These are phyloP conservation scores for Amylocystis lapponica DNA, from an alignment of 768 basidiomycete species.

Conservation along the genomic window DNA sequence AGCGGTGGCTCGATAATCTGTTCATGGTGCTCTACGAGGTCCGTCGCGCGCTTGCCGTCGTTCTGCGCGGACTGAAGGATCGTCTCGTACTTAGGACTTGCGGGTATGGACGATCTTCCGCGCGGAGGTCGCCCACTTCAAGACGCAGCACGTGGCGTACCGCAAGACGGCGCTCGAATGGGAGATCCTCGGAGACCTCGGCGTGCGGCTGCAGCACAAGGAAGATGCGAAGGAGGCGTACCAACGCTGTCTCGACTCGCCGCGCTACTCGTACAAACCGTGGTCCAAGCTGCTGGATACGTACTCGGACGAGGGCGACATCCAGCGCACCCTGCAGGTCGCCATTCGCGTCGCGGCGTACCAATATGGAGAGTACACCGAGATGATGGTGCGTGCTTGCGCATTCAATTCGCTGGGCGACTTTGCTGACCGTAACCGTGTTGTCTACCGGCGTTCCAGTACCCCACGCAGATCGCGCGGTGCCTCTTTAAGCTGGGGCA, in stretches of 20 bases:
- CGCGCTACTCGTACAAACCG: conserved; percentile 84
- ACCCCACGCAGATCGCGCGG: conserved; percentile 85
- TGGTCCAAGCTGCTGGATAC: conserved; percentile 92
- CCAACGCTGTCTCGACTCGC: conserved; percentile 85
- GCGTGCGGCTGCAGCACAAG: conserved; percentile 89
- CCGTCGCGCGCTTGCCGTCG: conserved; percentile 13
- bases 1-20: conserved; percentile 95
- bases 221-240: conserved; percentile 99
- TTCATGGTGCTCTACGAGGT: conserved; percentile 99
- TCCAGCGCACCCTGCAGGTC: conserved; percentile 84
- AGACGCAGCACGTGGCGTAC: conserved; percentile 96
- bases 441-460: no score
- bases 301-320: conserved; percentile 96
- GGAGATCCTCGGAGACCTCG: conserved; percentile 97
- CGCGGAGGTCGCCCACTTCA: conserved; percentile 97
- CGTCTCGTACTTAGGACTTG: conserved; percentile 57
- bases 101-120: conserved; percentile 99
- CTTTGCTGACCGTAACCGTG: no score
- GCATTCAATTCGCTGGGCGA: conserved; percentile 12
- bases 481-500: conserved; percentile 92
- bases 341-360: conserved; percentile 92
- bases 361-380: conserved; percentile 84
- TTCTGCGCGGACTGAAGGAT: not conserved
- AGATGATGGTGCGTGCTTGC: conserved; percentile 84
- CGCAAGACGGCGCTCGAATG: conserved; percentile 95